These are phyloP conservation scores for Arthroderma sp. DNA, from an alignment of 2,329 filamentous ascomycete genomes.

Conservation along the genomic window DNA sequence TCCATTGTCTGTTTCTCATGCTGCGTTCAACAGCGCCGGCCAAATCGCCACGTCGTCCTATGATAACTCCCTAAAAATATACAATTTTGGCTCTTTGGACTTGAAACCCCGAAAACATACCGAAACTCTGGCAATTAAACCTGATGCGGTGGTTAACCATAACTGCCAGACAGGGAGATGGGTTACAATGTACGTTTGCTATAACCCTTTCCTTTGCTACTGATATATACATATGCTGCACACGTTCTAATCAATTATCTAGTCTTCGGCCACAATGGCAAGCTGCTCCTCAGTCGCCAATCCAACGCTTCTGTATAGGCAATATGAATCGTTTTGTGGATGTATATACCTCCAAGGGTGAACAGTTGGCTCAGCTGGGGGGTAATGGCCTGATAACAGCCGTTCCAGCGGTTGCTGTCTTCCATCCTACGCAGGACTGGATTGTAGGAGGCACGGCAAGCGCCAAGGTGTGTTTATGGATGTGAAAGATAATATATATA, in stretches of 20 bases:
- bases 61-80: slow-evolving; percentile 89
- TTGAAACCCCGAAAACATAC: slow-evolving; percentile 49
- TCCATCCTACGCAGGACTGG: slow-evolving; percentile 82
- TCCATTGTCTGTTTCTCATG: slow-evolving; percentile 78
- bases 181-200: slow-evolving; percentile 60
- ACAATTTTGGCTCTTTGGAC: slow-evolving; percentile 54
- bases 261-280: slow-evolving; percentile 84
- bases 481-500: slow-evolving; percentile 37
- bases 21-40: slow-evolving; percentile 73
- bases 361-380: slow-evolving; percentile 77
- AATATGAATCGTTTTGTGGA: slow-evolving; percentile 99
- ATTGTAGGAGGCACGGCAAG: slow-evolving; percentile 83
- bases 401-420: slow-evolving; percentile 82
- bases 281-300: slow-evolving; percentile 58
- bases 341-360: slow-evolving; percentile 67
- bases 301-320: slow-evolving; percentile 81
- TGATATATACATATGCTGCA: neutral
- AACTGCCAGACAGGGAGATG: slow-evolving; percentile 95
- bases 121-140: slow-evolving; percentile 55
- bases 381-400: slow-evolving; percentile 77
- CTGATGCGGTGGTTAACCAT: slow-evolving; percentile 58
- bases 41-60: slow-evolving; percentile 87
- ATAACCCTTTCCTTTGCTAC: neutral
- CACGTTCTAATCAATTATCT: slow-evolving; percentile 13
- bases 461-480: slow-evolving; percentile 87